These are phyloP conservation scores for Tulasnella sp. DNA, from an alignment of 768 basidiomycete genomes.

Conservation along the genomic window DNA sequence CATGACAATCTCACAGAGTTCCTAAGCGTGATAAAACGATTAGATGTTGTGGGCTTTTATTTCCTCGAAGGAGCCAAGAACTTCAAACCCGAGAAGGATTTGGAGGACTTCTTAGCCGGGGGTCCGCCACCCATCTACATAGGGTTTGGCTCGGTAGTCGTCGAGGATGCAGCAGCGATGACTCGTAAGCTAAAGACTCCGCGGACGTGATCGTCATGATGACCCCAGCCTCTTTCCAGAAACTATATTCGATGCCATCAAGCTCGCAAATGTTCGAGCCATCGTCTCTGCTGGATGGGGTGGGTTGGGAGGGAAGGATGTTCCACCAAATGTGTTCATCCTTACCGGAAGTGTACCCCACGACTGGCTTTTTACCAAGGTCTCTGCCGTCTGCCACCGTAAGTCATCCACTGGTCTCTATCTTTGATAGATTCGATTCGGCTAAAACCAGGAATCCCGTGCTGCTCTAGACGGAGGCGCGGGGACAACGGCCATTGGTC, in stretches of 20 bases:
- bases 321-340: slow-evolving; percentile 52
- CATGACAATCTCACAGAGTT: background rate
- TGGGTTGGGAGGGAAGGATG: slow-evolving; percentile 44
- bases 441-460: background rate
- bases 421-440: background rate
- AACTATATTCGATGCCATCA: slow-evolving; percentile 51
- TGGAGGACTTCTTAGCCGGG: slow-evolving; percentile 41
- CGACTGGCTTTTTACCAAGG: slow-evolving; percentile 59
- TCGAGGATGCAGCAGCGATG: slow-evolving; percentile 47
- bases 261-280: slow-evolving; percentile 48
- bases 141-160: slow-evolving; percentile 56
- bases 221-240: slow-evolving; percentile 30
- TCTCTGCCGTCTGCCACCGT: slow-evolving; percentile 52
- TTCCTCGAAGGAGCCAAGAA: slow-evolving; percentile 47
- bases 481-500: slow-evolving; percentile 56
- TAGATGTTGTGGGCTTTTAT: slow-evolving; percentile 59
- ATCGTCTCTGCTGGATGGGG: slow-evolving; percentile 63
- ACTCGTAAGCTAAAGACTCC: slow-evolving; percentile 34
- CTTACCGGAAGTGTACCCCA: slow-evolving; percentile 55
- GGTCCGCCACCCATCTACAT: slow-evolving; percentile 53
- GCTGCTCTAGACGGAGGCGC: slow-evolving; percentile 43
- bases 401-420: background rate
- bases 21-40: background rate
- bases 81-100: slow-evolving; percentile 44
- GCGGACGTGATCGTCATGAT: background rate